phyloP scores from a whole-genome alignment of 495 filamentous ascomycete genomes.

The Penicillium macrosclerotiorum region DNA sequence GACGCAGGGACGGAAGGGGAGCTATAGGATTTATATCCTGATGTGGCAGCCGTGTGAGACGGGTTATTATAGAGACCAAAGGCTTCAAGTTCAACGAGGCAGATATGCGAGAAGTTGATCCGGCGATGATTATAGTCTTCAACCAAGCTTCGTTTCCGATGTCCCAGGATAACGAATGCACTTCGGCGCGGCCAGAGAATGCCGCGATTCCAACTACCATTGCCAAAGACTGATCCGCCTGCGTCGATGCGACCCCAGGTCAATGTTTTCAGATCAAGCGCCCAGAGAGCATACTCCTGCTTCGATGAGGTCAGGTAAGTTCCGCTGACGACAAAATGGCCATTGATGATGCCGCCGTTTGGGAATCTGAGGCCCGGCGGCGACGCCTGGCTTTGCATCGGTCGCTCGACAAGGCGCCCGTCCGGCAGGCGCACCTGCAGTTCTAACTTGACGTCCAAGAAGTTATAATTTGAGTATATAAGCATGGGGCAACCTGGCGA shows the following conservation, averaged over 20 bases:
- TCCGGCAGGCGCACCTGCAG: slow-evolving; percentile 84
- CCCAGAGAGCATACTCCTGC: slow-evolving; percentile 98
- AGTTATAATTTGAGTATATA: slow-evolving; percentile 99
- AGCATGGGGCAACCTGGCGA: slow-evolving; percentile 78
- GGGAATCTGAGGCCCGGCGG: slow-evolving; percentile 93
- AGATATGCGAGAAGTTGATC: slow-evolving; percentile 95
- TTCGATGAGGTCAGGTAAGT: slow-evolving; percentile 97
- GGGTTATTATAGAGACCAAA: slow-evolving; percentile 97
- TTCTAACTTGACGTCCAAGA: slow-evolving; percentile 93
- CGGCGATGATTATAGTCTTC: slow-evolving; percentile 98
- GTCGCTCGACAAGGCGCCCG: slow-evolving; percentile 79
- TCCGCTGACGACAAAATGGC: slow-evolving; percentile 93
- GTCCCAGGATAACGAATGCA: slow-evolving; percentile 90
- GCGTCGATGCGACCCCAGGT: slow-evolving; percentile 96
- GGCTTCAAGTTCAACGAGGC: slow-evolving; percentile 93
- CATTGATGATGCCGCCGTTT: slow-evolving; percentile 89
- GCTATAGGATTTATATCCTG: slow-evolving; percentile 77
- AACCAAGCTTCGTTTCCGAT: slow-evolving; percentile 87
- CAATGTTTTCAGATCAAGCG: slow-evolving; percentile 79
- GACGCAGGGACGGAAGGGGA: slow-evolving; percentile 60
- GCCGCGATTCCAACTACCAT: slow-evolving; percentile 96
- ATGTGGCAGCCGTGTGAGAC: slow-evolving; percentile 68
- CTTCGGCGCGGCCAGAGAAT: slow-evolving; percentile 90
- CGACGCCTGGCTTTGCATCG: slow-evolving; percentile 82
- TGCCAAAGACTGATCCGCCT: slow-evolving; percentile 87